Conservation (phyloP, 2,329 filamentous ascomycete genomes). For the Epichloe coenophiala region DNA sequence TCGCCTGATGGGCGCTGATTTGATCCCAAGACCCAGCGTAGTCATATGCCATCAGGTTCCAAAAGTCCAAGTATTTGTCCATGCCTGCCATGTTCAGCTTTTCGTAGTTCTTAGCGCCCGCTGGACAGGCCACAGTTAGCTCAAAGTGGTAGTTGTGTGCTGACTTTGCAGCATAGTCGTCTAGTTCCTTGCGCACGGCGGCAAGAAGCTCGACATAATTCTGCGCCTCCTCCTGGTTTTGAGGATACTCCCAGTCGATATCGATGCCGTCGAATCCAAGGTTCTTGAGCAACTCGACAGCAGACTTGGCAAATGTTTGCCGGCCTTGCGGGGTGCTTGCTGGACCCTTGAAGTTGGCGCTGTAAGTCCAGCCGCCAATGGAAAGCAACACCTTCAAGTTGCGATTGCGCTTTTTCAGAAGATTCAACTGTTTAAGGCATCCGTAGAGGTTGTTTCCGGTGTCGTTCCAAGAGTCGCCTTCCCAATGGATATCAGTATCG, state of each 20-base stretch:
- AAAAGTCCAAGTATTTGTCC: constrained; percentile 57
- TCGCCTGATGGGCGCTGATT: constrained; percentile 63
- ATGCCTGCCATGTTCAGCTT: constrained; percentile 50
- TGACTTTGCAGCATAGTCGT: constrained; percentile 37
- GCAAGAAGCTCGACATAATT: constrained; percentile 47
- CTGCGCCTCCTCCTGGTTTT: constrained; percentile 37
- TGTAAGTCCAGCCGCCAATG: constrained; percentile 90
- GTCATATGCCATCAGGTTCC: constrained; percentile 83
- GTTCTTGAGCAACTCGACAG: constrained; percentile 64
- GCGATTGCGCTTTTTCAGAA: constrained; percentile 69
- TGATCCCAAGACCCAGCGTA: constrained; percentile 73
- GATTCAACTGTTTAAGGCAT: constrained; percentile 75
- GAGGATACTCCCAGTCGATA: constrained; percentile 57
- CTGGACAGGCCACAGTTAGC: constrained; percentile 50
- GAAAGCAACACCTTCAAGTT: constrained; percentile 76
- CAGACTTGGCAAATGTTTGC: constrained; percentile 55
- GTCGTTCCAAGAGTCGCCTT: constrained; percentile 58
- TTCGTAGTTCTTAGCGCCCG: constrained; percentile 47
- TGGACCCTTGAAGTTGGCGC: constrained; percentile 64
- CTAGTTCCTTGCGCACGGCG: constrained; percentile 42
- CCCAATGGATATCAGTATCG: constrained; percentile 61
- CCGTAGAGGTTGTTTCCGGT: constrained; percentile 72
- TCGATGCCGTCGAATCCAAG: constrained; percentile 65
- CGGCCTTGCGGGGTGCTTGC: constrained; percentile 59
- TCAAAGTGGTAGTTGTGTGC: constrained; percentile 40